These are phyloP conservation scores for Hanseniaspora opuntiae DNA, from an alignment of 805 yeast genomes.

Conservation along the genomic window DNA sequence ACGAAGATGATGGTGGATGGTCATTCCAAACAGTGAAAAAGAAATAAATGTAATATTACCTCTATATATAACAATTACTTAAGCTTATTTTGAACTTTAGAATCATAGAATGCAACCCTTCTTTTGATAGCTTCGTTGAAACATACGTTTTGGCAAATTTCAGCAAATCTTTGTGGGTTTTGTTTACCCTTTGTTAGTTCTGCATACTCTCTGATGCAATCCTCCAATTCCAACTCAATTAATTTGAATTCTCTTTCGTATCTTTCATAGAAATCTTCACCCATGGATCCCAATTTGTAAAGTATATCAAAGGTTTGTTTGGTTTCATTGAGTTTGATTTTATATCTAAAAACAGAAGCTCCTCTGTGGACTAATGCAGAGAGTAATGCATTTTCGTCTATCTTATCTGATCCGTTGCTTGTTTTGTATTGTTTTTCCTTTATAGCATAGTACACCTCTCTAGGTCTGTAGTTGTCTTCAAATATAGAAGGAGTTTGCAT, in stretches of 20 bases:
- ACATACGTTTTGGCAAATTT: conserved; percentile 75
- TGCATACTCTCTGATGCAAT: conserved; percentile 64
- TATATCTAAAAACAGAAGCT: conserved; percentile 76
- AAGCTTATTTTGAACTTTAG: conserved; percentile 4
- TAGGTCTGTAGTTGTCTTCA: conserved; percentile 44
- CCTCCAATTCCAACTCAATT: conserved; percentile 69
- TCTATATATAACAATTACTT: not conserved
- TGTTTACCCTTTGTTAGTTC: conserved; percentile 42
- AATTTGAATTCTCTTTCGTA: conserved; percentile 63
- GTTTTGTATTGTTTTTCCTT: conserved; percentile 28
- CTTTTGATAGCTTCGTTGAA: conserved; percentile 83
- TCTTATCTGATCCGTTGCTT: conserved; percentile 30
- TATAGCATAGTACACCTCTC: conserved; percentile 49
- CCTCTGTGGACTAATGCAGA: conserved; percentile 58
- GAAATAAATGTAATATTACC: conserved; percentile 28
- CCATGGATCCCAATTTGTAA: conserved; percentile 79
- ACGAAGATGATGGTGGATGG: conserved; percentile 36
- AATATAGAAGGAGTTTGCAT: conserved; percentile 43
- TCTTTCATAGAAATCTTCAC: conserved; percentile 76
- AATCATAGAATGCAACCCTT: conserved; percentile 29
- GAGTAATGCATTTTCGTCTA: conserved; percentile 65
- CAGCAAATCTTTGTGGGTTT: conserved; percentile 68
- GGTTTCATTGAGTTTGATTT: conserved; percentile 67
- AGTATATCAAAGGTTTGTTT: conserved; percentile 55
- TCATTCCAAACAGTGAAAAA: conserved; percentile 54